These are phyloP conservation scores for Solanum chiquidenum DNA, from an alignment of 257 asterid species.

Conservation along the genomic window DNA sequence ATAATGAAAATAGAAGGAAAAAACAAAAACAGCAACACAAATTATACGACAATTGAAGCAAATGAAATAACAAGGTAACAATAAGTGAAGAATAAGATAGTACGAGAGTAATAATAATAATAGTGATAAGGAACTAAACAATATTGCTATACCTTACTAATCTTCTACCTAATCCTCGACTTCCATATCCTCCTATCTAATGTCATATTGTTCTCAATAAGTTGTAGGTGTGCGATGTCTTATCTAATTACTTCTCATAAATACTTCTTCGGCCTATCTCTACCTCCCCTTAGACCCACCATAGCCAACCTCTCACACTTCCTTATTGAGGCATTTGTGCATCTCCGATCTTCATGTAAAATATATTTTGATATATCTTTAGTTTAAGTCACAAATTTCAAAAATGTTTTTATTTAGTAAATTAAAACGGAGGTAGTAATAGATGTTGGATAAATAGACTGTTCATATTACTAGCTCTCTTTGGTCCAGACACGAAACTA, in stretches of 20 bases:
- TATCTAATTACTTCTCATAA: not conserved
- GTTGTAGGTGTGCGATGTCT: not conserved
- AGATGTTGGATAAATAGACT: not conserved
- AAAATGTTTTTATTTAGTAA: too few species aligned
- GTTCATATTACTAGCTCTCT: not conserved
- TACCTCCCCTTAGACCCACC: not conserved
- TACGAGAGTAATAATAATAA: not conserved
- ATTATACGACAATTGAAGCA: too few species aligned
- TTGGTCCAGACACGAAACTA: not conserved
- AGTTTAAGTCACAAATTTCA: not conserved
- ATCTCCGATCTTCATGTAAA: not conserved
- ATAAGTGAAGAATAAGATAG: not conserved
- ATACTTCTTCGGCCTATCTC: not conserved
- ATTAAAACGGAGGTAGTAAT: not conserved
- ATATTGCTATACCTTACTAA: not conserved
- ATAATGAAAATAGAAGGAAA: too few species aligned
- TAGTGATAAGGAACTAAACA: not conserved
- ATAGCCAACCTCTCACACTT: not conserved
- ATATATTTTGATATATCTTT: too few species aligned
- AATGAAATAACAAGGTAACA: not conserved
- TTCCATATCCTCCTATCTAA: not conserved
- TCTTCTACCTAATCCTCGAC: not conserved
- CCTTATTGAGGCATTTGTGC: not conserved
- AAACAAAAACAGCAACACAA: not conserved
- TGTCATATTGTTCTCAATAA: not conserved